A percentile compares a stretch with the other conserved stretches of the same genome.
These are phyloP conservation scores for Nannochloropsis gaditana DNA, from an alignment of 108 stramenopile genomes.

Conservation along the genomic window DNA sequence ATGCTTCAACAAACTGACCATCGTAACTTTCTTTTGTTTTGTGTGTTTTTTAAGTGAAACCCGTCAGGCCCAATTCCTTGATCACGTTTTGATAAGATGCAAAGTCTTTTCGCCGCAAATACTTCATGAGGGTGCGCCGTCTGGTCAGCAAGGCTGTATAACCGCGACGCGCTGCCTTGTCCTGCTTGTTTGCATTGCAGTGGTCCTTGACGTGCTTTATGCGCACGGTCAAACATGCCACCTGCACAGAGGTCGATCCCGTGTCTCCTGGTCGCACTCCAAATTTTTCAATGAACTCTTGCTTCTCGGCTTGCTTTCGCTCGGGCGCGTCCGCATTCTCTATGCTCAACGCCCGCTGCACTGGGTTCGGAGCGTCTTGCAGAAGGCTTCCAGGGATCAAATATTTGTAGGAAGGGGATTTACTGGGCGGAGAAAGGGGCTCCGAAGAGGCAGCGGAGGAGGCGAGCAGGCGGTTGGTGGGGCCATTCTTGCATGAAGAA, in stretches of 20 bases:
- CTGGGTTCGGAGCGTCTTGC: neutral
- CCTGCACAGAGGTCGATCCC: neutral
- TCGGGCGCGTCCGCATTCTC: neutral
- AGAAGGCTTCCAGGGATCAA: constrained; percentile 1
- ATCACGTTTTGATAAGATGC: neutral
- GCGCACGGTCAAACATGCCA: neutral
- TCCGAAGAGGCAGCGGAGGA: neutral
- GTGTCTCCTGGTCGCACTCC: neutral
- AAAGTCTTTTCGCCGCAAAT: constrained; percentile 15
- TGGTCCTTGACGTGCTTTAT: neutral
- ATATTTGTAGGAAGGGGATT: neutral
- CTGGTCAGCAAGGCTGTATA: neutral
- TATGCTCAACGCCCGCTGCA: neutral
- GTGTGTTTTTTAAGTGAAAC: neutral
- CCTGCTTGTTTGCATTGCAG: neutral
- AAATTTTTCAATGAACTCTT: neutral
- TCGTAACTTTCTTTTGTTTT: neutral
- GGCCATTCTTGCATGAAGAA: neutral
- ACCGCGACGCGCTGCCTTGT: neutral
- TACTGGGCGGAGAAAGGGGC: neutral
- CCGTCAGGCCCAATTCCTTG: constrained; percentile 19
- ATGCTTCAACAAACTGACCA: too few species aligned
- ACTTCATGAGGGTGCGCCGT: constrained; percentile 1
- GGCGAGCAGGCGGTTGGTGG: neutral
- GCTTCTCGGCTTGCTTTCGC: constrained; percentile 17